Base-by-base conservation (phyloP, 139 green algal genomes). In the Dunaliella sp. region DNA sequence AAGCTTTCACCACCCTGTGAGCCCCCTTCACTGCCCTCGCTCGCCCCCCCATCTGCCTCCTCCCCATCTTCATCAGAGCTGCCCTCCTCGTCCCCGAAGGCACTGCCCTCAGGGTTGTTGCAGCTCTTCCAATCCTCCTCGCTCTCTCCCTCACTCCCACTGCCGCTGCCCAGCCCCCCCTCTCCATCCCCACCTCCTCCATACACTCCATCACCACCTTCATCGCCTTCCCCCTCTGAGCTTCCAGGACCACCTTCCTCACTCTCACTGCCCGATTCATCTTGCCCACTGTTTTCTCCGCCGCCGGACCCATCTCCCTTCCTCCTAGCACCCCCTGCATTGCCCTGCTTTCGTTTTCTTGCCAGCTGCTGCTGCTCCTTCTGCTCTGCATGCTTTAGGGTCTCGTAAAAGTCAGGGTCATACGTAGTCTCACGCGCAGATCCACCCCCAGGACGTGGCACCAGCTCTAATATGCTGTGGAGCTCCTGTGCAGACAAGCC, bases 381-480 rank as follows among this genome's bases (percentile, higher is more conserved):
- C 74, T 85, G n/a, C 33, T 82, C 7, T 1, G 38, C 58, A 59
- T 77, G 34, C 58, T 35, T 34, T 1, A 80, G 36, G 25, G 82
- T 57, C 25, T 86, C 85, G 25, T 88, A 32, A 36, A 87, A 88
- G 65, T 92, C 87, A 3, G 59, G 3, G 83, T 89, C 85, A 81
- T 87, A 89, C 26, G 81, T 87, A 2, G n/a, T 81, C 36, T 86
- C 34, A 28, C 75, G 65, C 36, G 7, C 48, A 24, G n/a, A 36
- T 1, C 81, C n/a, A 35, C 87, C 77, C 36, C 85, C 80, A 38
- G 81, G 80, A 58, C 77, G 86, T 1, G 92, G 93, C 0, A 97
- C 83, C 37, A 88, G 88, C 3, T 96, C 93, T 81, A 99, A 84
- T 81, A 99, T 98, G 86, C 82, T 91, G 34, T 31, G 85, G 81